phyloP scores from a whole-genome alignment of 495 filamentous ascomycete species.

The Neurospora sp. region DNA sequence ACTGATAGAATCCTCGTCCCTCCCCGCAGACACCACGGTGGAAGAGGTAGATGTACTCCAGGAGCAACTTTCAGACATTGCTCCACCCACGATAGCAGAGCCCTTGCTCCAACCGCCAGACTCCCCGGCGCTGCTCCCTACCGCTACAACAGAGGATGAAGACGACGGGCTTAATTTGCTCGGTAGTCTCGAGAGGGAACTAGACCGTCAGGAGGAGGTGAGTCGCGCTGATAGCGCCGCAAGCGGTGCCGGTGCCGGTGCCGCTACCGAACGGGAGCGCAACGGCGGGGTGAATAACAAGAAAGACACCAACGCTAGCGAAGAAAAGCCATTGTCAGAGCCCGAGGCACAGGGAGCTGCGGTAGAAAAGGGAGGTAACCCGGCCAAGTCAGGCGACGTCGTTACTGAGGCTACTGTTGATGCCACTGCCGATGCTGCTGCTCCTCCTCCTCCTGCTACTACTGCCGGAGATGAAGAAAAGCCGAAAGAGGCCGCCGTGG shows the following conservation, averaged over 20 bases:
- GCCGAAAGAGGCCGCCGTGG: not conserved
- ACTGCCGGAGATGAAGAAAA: not conserved
- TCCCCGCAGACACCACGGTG: not conserved
- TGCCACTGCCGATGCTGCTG: not conserved
- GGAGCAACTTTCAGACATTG: not conserved
- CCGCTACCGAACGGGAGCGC: not conserved
- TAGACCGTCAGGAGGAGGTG: conserved; percentile 18
- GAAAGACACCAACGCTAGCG: not conserved
- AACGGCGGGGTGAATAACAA: not conserved
- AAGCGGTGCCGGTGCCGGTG: not conserved
- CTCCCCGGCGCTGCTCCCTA: conserved; percentile 13
- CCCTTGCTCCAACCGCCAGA: conserved; percentile 5
- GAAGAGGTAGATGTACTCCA: not conserved
- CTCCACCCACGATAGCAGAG: not conserved
- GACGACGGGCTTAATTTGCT: conserved; percentile 21
- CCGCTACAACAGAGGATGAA: conserved; percentile 10
- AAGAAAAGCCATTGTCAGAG: not conserved
- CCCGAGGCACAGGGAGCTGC: not conserved
- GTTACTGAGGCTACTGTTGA: not conserved
- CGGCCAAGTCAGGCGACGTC: not conserved
- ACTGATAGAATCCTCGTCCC: not conserved
- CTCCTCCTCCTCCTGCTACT: not conserved
- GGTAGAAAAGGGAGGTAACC: not conserved
- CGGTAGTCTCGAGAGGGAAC: conserved; percentile 21
- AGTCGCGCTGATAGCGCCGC: conserved; percentile 2